These are phyloP conservation scores for Fusarium secorum DNA, from an alignment of 2,329 filamentous ascomycete genomes.

Conservation along the genomic window DNA sequence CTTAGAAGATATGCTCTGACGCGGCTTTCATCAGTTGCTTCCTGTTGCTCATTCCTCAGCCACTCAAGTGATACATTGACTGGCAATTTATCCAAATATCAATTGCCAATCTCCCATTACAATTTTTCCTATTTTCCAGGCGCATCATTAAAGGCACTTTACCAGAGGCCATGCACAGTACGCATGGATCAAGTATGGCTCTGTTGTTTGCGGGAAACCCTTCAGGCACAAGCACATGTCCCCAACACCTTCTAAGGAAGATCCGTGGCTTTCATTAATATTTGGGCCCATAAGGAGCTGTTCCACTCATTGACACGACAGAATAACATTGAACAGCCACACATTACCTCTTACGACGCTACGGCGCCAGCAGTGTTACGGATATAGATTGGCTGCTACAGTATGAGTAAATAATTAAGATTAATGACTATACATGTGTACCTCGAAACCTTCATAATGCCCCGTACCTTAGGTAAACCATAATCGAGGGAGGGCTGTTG, in stretches of 20 bases:
- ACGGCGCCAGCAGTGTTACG: slow-evolving; percentile 21
- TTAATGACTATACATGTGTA: not conserved
- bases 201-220: slow-evolving; percentile 15
- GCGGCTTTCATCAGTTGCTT: not conserved
- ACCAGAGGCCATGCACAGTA: slow-evolving; percentile 36
- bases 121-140: slow-evolving; percentile 35
- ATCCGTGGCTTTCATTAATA: slow-evolving; percentile 3
- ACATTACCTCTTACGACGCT: slow-evolving; percentile 23
- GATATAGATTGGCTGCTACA: slow-evolving; percentile 28
- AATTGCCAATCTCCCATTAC: slow-evolving; percentile 1
- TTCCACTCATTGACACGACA: slow-evolving; percentile 16
- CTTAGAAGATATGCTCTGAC: not conserved
- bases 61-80: not conserved
- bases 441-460: not conserved
- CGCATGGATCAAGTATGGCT: slow-evolving; percentile 38
- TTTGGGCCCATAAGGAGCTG: slow-evolving; percentile 2
- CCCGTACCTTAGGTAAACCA: not conserved
- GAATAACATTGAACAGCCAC: slow-evolving; percentile 4
- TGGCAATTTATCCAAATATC: not conserved
- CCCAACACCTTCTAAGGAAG: slow-evolving; percentile 8
- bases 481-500: not conserved
- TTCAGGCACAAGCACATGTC: slow-evolving; percentile 2
- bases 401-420: slow-evolving; percentile 18
- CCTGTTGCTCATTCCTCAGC: not conserved
- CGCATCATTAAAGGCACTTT: slow-evolving; percentile 21